phyloP scores from a whole-genome alignment of 192 early-diverging fungal species.

The Coemansia sp. region DNA sequence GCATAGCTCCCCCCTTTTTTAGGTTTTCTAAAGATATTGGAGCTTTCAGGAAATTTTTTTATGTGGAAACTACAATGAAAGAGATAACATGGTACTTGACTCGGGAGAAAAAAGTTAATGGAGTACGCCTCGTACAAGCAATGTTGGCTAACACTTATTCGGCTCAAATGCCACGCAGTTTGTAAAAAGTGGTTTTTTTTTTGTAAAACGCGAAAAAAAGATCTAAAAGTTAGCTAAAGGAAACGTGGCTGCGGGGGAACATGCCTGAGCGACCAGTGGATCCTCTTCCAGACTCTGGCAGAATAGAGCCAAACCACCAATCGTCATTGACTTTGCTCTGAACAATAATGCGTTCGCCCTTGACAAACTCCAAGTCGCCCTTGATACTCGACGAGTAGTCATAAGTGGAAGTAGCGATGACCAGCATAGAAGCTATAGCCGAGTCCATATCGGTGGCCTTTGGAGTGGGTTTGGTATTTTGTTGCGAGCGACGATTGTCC shows the following conservation, averaged over 20 bases:
- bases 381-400: slow-evolving; percentile 55
- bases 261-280: slow-evolving; percentile 53
- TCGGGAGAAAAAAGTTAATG: background rate
- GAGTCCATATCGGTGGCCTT: background rate
- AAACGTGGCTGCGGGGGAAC: slow-evolving; percentile 58
- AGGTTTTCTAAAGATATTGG: background rate
- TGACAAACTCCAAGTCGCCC: slow-evolving; percentile 52
- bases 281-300: slow-evolving; percentile 43
- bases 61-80: too few relatives aligned
- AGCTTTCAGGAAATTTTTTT: too few relatives aligned
- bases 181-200: too few relatives aligned
- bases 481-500: slow-evolving; percentile 19
- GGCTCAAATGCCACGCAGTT: too few relatives aligned
- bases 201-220: background rate
- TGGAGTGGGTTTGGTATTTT: background rate
- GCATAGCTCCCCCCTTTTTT: background rate
- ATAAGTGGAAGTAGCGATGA: slow-evolving; percentile 53
- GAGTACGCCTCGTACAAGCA: too few relatives aligned
- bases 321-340: slow-evolving; percentile 59
- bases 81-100: too few relatives aligned
- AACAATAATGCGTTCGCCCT: slow-evolving; percentile 55
- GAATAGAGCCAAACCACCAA: slow-evolving; percentile 58
- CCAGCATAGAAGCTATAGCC: slow-evolving; percentile 38
- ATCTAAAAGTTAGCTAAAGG: slow-evolving; percentile 16
- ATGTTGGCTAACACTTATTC: too few relatives aligned